Base-by-base conservation (phyloP, 148 eudicot species). In the Rhododendron vialii region DNA sequence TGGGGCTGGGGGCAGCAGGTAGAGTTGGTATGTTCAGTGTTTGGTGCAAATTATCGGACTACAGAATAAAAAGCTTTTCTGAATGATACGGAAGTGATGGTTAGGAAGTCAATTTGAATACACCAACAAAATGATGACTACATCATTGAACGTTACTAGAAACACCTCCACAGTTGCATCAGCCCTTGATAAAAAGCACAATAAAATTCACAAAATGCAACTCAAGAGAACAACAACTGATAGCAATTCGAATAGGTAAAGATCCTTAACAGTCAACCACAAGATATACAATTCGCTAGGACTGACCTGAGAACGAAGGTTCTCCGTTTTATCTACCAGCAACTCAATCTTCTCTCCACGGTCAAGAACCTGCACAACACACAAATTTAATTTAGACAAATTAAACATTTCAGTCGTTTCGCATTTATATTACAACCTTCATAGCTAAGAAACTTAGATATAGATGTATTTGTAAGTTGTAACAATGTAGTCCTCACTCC, bases 331-430 rank as follows among this genome's bases (percentile, higher is more conserved):
- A 89, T 95, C 98, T 78, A 95, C 98, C 57, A 95, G 88, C 80
- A 93, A 92, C 91, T 95, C 98, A 87, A 95, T 92, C 93, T 95
- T 95, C 87, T 95, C 98, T 83, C 98, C 98, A 83, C 98, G 94
- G 82, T 95, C 98, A 74, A 95, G 95, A 92, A 95, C 98, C 98
- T 95, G 90, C 81, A 86, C 2, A 24, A 20, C 77, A 9, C 15
- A 38, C n/a, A 28, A 18, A 17, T 59, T 20, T 41, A 59, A 12
- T 43, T 61, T 75, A 59, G 50, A 75, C 36, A 69, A 69, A 28
- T 69, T 7, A 69, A 69, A 28, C 75, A 28, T 12, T 69, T 69
- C 6, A 26, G 75, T 12, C 15, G 14, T 69, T 28, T 18, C 2
- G 3, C 75, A 69, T 69, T 26, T 28, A 30, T 30, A 69, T 28